Evolutionary conservation across 306 rosid species (phyloP).

Genomic region (Macrotyloma uniflorum): DNA sequence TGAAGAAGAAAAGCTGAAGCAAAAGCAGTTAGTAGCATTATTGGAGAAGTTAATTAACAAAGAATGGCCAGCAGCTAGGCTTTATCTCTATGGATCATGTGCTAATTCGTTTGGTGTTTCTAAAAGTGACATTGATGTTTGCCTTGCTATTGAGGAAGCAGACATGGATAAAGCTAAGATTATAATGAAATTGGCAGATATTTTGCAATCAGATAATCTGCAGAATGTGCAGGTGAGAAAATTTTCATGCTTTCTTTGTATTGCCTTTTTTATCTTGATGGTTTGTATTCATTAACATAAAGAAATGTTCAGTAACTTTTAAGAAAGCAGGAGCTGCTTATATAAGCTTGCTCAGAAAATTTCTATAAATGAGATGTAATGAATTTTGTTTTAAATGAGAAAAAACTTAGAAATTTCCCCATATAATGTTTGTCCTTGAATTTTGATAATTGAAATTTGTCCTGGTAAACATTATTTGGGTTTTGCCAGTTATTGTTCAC

Average conservation of each 20-base stretch:
- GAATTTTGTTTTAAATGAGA: conserved; percentile 1
- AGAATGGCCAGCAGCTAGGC: conserved; percentile 86
- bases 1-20: conserved; percentile 87
- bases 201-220: conserved; percentile 75
- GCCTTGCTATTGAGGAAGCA: conserved; percentile 77
- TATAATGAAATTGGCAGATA: conserved; percentile 77
- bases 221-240: conserved; percentile 90
- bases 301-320: background rate
- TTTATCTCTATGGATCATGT: conserved; percentile 92
- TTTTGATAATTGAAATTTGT: background rate
- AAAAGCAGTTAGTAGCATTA: conserved; percentile 63
- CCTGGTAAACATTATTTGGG: background rate
- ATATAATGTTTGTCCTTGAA: background rate
- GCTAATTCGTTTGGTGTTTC: conserved; percentile 95
- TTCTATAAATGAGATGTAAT: conserved; percentile 22
- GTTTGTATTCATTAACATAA: background rate
- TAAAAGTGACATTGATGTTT: conserved; percentile 90
- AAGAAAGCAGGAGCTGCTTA: background rate
- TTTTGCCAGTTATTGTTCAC: background rate
- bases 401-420: background rate
- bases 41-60: conserved; percentile 69
- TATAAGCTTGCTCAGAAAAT: background rate
- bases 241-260: conserved; percentile 30
- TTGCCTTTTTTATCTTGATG: conserved; percentile 7
- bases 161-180: conserved; percentile 80